These are phyloP conservation scores for Penicillium alfredii DNA, from an alignment of 495 filamentous ascomycete species.

Conservation along the genomic window DNA sequence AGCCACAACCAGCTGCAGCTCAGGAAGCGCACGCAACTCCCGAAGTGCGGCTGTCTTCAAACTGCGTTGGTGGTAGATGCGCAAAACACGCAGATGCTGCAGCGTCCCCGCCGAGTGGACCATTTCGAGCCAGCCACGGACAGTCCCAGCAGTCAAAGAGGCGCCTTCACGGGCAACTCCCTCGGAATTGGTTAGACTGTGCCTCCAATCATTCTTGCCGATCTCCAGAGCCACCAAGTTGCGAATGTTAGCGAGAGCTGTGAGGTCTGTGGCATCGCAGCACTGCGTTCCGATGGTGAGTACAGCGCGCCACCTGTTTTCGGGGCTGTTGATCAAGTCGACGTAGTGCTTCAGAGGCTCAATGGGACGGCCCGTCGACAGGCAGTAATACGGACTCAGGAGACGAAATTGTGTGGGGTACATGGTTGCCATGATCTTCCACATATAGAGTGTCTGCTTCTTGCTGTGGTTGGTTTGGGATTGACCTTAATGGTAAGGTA, in stretches of 20 bases:
- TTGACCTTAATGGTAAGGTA: no score
- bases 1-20: conserved; percentile 23
- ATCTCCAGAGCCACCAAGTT: conserved; percentile 39
- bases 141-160: conserved; percentile 30
- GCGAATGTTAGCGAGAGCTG: conserved; percentile 26
- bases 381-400: conserved; percentile 16
- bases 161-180: conserved; percentile 2
- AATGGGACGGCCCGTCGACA: conserved; percentile 19
- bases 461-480: no score
- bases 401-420: conserved; percentile 31
- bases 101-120: conserved; percentile 21
- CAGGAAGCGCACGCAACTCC: conserved; percentile 25
- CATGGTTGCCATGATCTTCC: conserved; percentile 34
- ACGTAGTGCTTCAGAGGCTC: conserved; percentile 29
- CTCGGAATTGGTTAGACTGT: background rate
- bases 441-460: conserved; percentile 36
- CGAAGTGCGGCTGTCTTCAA: conserved; percentile 19
- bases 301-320: conserved; percentile 24
- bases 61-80: conserved; percentile 21
- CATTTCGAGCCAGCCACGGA: conserved; percentile 36
- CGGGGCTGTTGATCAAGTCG: conserved; percentile 24
- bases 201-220: conserved; percentile 2
- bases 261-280: conserved; percentile 27
- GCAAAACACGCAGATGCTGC: conserved; percentile 32
- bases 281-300: conserved; percentile 25